Evolutionary conservation across 2,329 filamentous ascomycete genomes (phyloP), one percentile per base, ranked within the genome.

Genomic region (Exutisphaerella laricina): DNA sequence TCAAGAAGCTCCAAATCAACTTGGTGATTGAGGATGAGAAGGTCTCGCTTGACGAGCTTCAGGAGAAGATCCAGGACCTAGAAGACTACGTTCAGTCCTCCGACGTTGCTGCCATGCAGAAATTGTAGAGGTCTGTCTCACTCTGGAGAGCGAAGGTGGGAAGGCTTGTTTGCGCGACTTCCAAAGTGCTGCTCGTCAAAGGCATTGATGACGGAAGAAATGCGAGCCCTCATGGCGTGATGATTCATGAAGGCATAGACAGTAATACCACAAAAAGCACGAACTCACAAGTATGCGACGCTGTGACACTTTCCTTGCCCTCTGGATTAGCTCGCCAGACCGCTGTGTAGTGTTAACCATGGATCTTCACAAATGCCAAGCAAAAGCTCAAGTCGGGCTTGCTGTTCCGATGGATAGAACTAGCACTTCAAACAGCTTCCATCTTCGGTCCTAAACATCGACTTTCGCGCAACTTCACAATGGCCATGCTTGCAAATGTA

Each of bases 1-100:
- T 98, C 78, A 92, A 86, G 79, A 97, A 97, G 81, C 82, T 98
- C 54, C 90, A 97, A 80, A 94, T 98, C 77, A 97, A 87, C 83
- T 72, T 97, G 59, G 88, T 97, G 60, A 75, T 97, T 55, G 92
- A 97, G 78, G 92, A 98, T 68, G 90, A 97, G 57, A 96, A 96
- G 80, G 70, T 98, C 66, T 89, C 86, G 57, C 69, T 86, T 55
- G 79, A 84, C 59, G 90, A 96, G 52, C 82, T 98, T 58, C 80
- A 95, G 78, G 81, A 87, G 66, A 63, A 85, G 75, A 94, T 97
- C 62, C 78, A 80, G 64, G 86, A 79, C 58, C 79, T 89, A 61
- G 92, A 97, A 76, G 92, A 98, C 68, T 84, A 87, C 69, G 88
- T 98, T 65, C 92, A 98, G 81, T 95, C 88, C 59, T 82, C 84